Evolutionary conservation across 148 eudicot genomes (phyloP), one percentile per base, ranked within the genome.

Genomic region (Pouteria glomerata): DNA sequence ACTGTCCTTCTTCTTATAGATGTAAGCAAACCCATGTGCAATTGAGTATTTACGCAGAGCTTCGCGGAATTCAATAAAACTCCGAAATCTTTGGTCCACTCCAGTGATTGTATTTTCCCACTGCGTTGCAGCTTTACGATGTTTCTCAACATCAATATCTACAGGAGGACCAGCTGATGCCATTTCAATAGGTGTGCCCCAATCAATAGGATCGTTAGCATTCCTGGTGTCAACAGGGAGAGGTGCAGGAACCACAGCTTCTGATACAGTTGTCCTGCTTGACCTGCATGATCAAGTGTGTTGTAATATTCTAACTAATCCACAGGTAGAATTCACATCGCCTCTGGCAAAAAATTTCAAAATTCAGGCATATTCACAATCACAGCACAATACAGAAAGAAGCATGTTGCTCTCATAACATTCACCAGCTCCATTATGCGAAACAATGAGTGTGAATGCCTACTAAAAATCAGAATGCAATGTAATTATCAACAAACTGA

Each of bases 211-310:
- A 64, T 73, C 82, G 71, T 76, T 78, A 41, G 76, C 35, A 35
- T 64, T 73, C 63, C 72, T 65, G 5, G 47, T 48, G 76, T 75
- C 74, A 72, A 74, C 53, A 59, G 80, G 71, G 27, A 69, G 66
- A 77, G 51, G 77, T 26, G 73, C 68, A 47, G 80, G 81, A 66
- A 76, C 74, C 37, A 64, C 77, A 50, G 88, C 82, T 65, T 78
- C 93, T 69, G 91, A 83, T 8, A 59, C 77, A 21, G 89, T 76
- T 61, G 89, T 85, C 80, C 85, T 79, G 80, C 87, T 85, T 56
- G 91, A 87, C 85, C 89, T 88, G 81, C 68, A 69, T 37, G 45
- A 71, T 56, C 70, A 69, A 67, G 52, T 29, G 16, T 41, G 45
- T 37, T 35, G 42, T 66, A 39, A 78, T 55, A 62, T 55, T 57